Percentiles rank a stretch among this genome's conserved stretches.
Evolutionary conservation across 805 yeast species (phyloP).

Genomic region (Geotrichum ghanense): DNA sequence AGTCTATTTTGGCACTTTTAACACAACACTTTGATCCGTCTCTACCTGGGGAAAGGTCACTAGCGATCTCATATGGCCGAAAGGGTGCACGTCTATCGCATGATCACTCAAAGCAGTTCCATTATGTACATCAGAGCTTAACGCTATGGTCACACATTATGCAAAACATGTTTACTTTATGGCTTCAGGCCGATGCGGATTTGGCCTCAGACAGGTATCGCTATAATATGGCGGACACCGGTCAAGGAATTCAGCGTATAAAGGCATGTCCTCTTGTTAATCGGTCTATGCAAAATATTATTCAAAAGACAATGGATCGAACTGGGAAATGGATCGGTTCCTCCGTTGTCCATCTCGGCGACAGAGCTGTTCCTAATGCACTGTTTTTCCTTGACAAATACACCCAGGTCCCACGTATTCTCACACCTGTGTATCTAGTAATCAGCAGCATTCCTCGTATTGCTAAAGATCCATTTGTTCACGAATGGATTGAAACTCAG

Average conservation of each 20-base stretch:
- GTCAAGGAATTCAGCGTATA: conserved; percentile 71
- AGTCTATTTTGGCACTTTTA: conserved; percentile 45
- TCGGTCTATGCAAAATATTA: conserved; percentile 58
- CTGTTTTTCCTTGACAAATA: conserved; percentile 70
- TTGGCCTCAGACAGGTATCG: conserved; percentile 38
- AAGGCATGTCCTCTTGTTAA: conserved; percentile 61
- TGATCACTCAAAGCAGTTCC: conserved; percentile 58
- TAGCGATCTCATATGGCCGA: conserved; percentile 56
- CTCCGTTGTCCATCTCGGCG: conserved; percentile 71
- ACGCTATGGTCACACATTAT: conserved; percentile 67
- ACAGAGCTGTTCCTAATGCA: conserved; percentile 76
- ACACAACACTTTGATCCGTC: conserved; percentile 31
- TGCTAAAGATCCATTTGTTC: conserved; percentile 36
- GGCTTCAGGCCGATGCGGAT: conserved; percentile 71
- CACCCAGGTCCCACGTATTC: conserved; percentile 65
- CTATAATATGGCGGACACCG: conserved; percentile 52
- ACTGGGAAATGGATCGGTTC: conserved; percentile 71
- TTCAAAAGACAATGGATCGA: conserved; percentile 50
- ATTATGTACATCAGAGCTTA: conserved; percentile 65
- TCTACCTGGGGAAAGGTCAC: conserved; percentile 24
- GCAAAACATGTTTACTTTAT: conserved; percentile 64
- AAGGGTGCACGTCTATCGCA: conserved; percentile 66
- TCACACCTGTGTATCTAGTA: conserved; percentile 59
- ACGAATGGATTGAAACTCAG: conserved; percentile 43
- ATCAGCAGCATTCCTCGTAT: conserved; percentile 44